Conservation (phyloP, 2,329 filamentous ascomycete genomes). For the Leptographium radiaticola region DNA sequence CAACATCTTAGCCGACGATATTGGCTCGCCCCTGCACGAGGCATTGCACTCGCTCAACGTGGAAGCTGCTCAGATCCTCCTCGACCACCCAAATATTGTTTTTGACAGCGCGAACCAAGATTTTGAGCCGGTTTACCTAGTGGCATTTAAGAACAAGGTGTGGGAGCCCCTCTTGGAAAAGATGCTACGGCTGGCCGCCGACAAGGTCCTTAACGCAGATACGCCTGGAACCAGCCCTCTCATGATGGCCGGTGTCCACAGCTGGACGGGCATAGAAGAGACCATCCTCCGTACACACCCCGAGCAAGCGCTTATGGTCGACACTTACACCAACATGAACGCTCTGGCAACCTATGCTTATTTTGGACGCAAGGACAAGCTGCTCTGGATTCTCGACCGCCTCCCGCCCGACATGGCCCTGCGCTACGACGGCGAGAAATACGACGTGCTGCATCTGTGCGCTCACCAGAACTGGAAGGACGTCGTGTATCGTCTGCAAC, state of each 20-base stretch:
- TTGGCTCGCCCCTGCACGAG: not conserved
- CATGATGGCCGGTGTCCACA: not conserved
- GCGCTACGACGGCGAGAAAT: not conserved
- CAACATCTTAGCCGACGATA: not conserved
- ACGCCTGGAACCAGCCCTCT: not conserved
- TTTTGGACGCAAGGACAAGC: not conserved
- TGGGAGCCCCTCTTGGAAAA: not conserved
- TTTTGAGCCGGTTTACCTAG: not conserved
- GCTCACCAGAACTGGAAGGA: not conserved
- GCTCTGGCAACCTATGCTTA: not conserved
- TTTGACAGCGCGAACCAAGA: not conserved
- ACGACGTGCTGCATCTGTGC: not conserved
- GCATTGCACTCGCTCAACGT: not conserved
- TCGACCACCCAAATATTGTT: not conserved
- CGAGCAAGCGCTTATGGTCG: not conserved
- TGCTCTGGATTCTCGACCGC: not conserved
- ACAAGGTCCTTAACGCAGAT: not conserved
- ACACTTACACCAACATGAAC: not conserved
- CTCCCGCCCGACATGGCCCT: not conserved
- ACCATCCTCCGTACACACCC: not conserved
- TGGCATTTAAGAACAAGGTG: not conserved
- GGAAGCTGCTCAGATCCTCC: not conserved
- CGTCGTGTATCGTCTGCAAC: not conserved
- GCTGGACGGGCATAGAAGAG: not conserved
- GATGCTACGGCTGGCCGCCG: not conserved